Evolutionary conservation across 2,329 filamentous ascomycete genomes (phyloP), one percentile per base, ranked within the genome.

Genomic region (Ceratocystis cubensis): DNA sequence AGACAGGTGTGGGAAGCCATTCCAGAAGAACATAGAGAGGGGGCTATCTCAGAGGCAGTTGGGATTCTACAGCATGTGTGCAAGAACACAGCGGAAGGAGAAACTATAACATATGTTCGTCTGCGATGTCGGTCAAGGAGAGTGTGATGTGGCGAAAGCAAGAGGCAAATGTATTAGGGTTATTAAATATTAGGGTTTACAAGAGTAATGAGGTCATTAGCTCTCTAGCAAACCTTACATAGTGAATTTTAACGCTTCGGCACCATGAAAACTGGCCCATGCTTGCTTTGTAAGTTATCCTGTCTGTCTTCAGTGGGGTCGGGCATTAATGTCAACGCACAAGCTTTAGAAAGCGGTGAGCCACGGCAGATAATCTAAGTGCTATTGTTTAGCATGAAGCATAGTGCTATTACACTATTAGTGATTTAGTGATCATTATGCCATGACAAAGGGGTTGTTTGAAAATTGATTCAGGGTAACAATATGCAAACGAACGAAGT

Each of bases 1-100:
- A 82, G 79, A 69, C 74, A 77, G 69, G 80, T 86, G 62, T 76
- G 89, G 66, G 82, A 86, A 69, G 76, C 75, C 1, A 72, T 88
- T 7, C 72, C 75, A 1, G 76, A 75, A 37, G 73, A 71, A 61
- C 74, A 78, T 74, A 79, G 81, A 69, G 84, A 86, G 68, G 77
- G 73, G 56, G 80, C 76, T 5, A 78, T 86, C 2, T 75, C 71
- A 70, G 82, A 86, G 74, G 79, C 82, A 5, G 78, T 79, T 7
- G 79, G 81, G 61, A 75, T 84, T 3, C 72, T 88, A 68, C 77
- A 82, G 70, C 76, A 76, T 37, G 80, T 86, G 1, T 82, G 84
- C 66, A 48, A 62, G 20, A 64, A 48, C n/a, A n/a, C 62, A 10
- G 78, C 74, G 65, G 79, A 79, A 68, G 84, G 85, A 64, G 83